Percentiles rank a stretch among this genome's conserved stretches.
Evolutionary conservation across 495 filamentous ascomycete genomes (phyloP).

Genomic region (Clohesyomyces aquaticus): DNA sequence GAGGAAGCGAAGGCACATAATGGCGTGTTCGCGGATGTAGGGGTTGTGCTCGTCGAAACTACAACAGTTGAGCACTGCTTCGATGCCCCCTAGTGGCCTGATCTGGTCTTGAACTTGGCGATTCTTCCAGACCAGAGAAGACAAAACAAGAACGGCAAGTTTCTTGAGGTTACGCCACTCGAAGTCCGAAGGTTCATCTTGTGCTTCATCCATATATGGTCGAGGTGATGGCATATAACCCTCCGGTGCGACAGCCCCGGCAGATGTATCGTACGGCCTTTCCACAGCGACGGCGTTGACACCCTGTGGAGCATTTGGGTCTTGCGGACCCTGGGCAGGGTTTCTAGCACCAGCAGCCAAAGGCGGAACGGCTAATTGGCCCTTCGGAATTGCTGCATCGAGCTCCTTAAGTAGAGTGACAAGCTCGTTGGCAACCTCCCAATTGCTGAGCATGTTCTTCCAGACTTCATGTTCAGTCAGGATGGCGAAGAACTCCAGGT

Average conservation of each 20-base stretch:
- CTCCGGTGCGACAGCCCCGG: constrained; percentile 36
- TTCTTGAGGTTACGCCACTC: constrained; percentile 94
- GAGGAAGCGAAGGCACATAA: constrained; percentile 86
- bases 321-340: constrained; percentile 4
- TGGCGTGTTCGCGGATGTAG: constrained; percentile 86
- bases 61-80: constrained; percentile 84
- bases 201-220: constrained; percentile 59
- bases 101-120: constrained; percentile 84
- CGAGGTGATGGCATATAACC: constrained; percentile 48
- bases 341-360: constrained; percentile 27
- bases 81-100: constrained; percentile 76
- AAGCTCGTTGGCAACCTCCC: constrained; percentile 84
- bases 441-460: constrained; percentile 73
- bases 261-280: constrained; percentile 44
- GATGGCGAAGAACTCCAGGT: constrained; percentile 91
- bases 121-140: constrained; percentile 79
- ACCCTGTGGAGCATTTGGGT: constrained; percentile 11
- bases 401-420: constrained; percentile 82
- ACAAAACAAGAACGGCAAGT: constrained; percentile 83
- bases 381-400: constrained; percentile 80
- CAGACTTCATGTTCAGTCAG: constrained; percentile 67
- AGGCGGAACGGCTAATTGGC: constrained; percentile 56
- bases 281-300: constrained; percentile 48
- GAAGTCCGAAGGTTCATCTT: constrained; percentile 83
- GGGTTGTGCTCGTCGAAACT: constrained; percentile 85